Evolutionary conservation across 495 filamentous ascomycete genomes (phyloP), one percentile per base, ranked within the genome.

Genomic region (Xylaria sp.): DNA sequence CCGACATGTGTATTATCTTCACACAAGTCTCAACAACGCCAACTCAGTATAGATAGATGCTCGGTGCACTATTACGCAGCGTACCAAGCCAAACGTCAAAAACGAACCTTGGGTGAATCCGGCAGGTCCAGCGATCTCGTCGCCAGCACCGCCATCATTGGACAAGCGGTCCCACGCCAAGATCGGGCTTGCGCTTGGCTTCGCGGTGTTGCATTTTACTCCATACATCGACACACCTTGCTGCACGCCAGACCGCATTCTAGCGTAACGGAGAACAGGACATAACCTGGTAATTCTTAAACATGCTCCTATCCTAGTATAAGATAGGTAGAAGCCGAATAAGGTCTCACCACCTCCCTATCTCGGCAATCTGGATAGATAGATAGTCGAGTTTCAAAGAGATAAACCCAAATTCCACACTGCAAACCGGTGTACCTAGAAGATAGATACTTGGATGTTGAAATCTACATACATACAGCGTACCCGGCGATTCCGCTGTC

Each of bases 321-420:
- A 37, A 37, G 35, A 37, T 37, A 37, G 35, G 8, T 15, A 31
- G 29, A 6, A 31, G 4, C 57, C 33, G 33, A 59, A 59, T 35
- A 21, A 59, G 21, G 35, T 62, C 43, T 24, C 1, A 21, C n/a
- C 17, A 62, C 59, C 59, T 62, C 19, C 59, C 37, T 62, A 62
- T 61, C 58, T 61, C 14, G 53, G 53, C 35, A 58, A 31, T 35
- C n/a, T 33, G 8, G 29, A 37, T 9, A 61, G 17, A 6, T 33
- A 19, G 29, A 37, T 9, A 61, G 17, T 26, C 37, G 29, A 62
- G 43, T 9, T 41, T 29, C 37, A 64, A 43, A 9, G 24, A 26
- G 61, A 46, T 48, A 64, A 64, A 43, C 37, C 26, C 21, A 64
- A 19, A 44, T 64, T 64, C 61, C 61, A 41, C 61, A 14, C 29